phyloP scores from a whole-genome alignment of 768 basidiomycete species.

The Termitomyces sp. region DNA sequence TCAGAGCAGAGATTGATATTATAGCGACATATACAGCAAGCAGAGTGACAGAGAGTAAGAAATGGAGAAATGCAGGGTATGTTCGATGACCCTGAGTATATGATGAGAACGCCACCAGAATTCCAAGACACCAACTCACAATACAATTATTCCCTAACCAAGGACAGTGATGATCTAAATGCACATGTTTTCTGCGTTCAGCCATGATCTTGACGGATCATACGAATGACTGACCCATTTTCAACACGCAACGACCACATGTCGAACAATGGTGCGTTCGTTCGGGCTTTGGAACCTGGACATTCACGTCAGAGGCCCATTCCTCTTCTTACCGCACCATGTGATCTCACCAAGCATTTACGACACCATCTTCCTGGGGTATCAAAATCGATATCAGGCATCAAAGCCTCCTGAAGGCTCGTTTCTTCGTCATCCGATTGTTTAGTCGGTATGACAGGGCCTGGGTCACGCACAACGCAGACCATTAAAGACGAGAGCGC shows the following conservation, averaged over 20 bases:
- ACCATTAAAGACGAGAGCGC: conserved; percentile 71
- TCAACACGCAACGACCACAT: conserved; percentile 77
- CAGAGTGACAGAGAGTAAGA: conserved; percentile 59
- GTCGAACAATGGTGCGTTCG: conserved; percentile 74
- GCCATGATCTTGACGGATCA: neutral
- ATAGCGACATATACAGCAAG: conserved; percentile 58
- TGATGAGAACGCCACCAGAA: neutral
- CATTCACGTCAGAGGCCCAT: neutral
- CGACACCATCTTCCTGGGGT: conserved; percentile 69
- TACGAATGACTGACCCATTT: conserved; percentile 62
- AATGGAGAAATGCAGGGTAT: conserved; percentile 81
- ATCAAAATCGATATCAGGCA: conserved; percentile 47
- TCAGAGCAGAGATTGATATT: conserved; percentile 50
- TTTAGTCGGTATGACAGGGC: conserved; percentile 42
- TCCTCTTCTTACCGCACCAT: neutral
- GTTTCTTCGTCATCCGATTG: conserved; percentile 35
- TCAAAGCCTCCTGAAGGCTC: conserved; percentile 58
- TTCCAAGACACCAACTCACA: conserved; percentile 36
- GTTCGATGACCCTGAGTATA: conserved; percentile 69
- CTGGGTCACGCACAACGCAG: conserved; percentile 72
- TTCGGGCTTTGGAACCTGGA: conserved; percentile 68
- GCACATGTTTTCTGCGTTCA: neutral
- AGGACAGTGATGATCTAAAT: conserved; percentile 79
- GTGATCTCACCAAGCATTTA: conserved; percentile 58
- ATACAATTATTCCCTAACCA: conserved; percentile 80